These are phyloP conservation scores for Magnolia changhungtana DNA, from an alignment of 164 flowering plant genomes.

Conservation along the genomic window DNA sequence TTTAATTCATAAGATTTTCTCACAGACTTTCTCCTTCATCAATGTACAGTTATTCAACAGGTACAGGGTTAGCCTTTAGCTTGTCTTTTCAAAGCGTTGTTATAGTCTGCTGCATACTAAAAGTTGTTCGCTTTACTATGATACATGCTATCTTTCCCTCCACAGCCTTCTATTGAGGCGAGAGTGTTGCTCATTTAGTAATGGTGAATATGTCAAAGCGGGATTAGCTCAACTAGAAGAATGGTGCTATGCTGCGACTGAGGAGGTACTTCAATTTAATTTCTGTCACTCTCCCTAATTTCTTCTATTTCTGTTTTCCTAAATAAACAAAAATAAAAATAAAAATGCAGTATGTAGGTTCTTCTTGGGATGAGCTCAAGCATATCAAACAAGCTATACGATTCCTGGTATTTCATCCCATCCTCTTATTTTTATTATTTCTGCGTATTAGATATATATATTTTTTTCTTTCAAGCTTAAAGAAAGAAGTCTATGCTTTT, in stretches of 20 bases:
- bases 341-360: conserved; percentile 87
- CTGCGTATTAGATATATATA: neutral
- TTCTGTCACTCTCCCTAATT: neutral
- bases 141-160: conserved; percentile 2
- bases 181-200: conserved; percentile 97
- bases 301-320: neutral
- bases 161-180: conserved; percentile 88
- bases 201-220: conserved; percentile 97
- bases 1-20: conserved; percentile 88
- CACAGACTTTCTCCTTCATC: conserved; percentile 96
- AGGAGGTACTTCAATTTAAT: conserved; percentile 55
- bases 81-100: neutral
- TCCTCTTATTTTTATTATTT: neutral
- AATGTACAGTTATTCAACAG: conserved; percentile 98
- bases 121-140: too few relatives aligned
- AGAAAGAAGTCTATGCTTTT: too few relatives aligned
- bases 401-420: conserved; percentile 61
- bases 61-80: conserved; percentile 27
- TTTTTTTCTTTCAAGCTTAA: too few relatives aligned
- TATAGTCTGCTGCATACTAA: neutral
- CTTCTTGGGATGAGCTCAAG: conserved; percentile 98
- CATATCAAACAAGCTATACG: conserved; percentile 98
- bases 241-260: conserved; percentile 93
- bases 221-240: conserved; percentile 92
- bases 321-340: neutral